Conservation (phyloP, 495 filamentous ascomycete species). For the Aspergillus carlsbadensis region DNA sequence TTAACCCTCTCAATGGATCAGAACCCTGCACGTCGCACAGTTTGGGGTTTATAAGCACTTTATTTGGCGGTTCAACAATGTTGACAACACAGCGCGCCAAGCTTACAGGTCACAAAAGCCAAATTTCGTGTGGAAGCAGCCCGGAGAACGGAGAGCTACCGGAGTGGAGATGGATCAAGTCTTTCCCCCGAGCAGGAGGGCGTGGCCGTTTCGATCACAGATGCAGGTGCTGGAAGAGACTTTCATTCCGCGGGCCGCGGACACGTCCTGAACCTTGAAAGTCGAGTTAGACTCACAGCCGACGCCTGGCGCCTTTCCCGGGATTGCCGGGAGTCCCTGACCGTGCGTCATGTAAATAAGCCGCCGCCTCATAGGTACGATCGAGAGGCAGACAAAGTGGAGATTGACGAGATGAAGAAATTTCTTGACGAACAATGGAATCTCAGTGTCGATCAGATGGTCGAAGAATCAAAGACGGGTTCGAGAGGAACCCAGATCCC, state of each 20-base stretch:
- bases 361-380: no score
- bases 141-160: background rate
- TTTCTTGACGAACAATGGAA: no score
- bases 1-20: background rate
- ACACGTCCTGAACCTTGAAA: background rate
- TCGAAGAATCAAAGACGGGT: background rate
- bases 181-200: background rate
- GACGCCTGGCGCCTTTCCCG: no score
- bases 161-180: background rate
- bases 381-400: no score
- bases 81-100: conserved; percentile 8
- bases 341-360: no score
- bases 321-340: no score
- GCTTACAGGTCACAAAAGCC: background rate
- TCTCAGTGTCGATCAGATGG: no score
- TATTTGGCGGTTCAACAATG: background rate
- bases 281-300: background rate
- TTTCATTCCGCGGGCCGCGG: background rate
- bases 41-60: background rate
- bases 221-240: background rate
- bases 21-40: background rate
- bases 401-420: no score
- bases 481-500: conserved; percentile 21
- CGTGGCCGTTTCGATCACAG: background rate
- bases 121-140: no score